Evolutionary conservation across 148 eudicot species (phyloP).

Genomic region (Rhododendron mucronatum): DNA sequence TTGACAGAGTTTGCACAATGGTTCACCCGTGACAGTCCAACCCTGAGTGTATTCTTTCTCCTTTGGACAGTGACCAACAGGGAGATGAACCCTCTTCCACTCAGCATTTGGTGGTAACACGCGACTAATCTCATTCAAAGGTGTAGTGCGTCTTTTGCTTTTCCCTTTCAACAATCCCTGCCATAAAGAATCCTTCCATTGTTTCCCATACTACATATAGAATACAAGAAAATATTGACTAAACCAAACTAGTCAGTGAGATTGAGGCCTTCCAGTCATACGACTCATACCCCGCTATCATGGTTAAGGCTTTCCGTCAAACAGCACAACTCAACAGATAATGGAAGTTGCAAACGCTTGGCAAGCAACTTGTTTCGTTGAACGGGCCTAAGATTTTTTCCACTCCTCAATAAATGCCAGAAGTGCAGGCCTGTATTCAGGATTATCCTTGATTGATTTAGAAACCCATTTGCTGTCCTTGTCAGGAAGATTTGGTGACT

Average conservation of each 20-base stretch:
- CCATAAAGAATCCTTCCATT: not conserved
- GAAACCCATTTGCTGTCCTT: conserved; percentile 21
- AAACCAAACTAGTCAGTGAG: not conserved
- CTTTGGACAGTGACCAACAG: conserved; percentile 38
- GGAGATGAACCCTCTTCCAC: conserved; percentile 58
- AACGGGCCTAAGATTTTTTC: conserved; percentile 61
- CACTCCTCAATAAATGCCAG: conserved; percentile 62
- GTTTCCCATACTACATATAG: not conserved
- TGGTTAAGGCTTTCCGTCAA: conserved; percentile 72
- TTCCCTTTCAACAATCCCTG: conserved; percentile 86
- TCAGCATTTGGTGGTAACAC: conserved; percentile 61
- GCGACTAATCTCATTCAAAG: conserved; percentile 54
- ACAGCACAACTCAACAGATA: conserved; percentile 64
- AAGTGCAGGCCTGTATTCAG: conserved; percentile 48
- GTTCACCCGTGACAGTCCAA: conserved; percentile 66
- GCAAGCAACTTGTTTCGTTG: conserved; percentile 60
- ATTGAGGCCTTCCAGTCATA: conserved; percentile 8
- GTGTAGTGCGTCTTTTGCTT: conserved; percentile 74
- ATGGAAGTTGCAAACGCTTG: conserved; percentile 87
- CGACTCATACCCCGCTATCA: conserved; percentile 48
- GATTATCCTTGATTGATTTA: conserved; percentile 37
- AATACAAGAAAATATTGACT: not conserved
- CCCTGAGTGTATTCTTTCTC: conserved; percentile 59
- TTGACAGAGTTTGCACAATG: conserved; percentile 94
- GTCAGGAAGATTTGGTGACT: conserved; percentile 20